These are phyloP conservation scores for Debaryomyces robertsiae DNA, from an alignment of 1,139 yeast genomes.

Conservation along the genomic window DNA sequence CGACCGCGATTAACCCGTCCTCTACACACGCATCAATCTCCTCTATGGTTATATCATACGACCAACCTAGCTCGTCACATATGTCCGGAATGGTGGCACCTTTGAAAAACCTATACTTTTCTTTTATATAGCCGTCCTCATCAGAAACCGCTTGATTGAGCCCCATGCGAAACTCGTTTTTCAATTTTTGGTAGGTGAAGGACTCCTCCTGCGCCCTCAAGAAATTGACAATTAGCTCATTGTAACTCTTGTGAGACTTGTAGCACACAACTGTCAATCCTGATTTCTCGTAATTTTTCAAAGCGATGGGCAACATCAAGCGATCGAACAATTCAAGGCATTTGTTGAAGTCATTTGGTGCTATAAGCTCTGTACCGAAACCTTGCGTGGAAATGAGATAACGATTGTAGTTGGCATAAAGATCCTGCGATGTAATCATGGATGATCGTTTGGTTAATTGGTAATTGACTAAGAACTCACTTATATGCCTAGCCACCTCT, in stretches of 20 bases:
- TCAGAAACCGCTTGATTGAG: conserved; percentile 25
- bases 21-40: conserved; percentile 64
- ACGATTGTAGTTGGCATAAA: conserved; percentile 47
- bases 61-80: conserved; percentile 54
- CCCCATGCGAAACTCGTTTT: conserved; percentile 19
- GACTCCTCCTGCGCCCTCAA: conserved; percentile 27
- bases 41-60: conserved; percentile 67
- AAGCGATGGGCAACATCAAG: conserved; percentile 36
- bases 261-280: conserved; percentile 40
- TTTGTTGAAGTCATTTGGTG: conserved; percentile 34
- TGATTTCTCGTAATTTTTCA: conserved; percentile 35
- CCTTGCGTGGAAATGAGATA: conserved; percentile 41
- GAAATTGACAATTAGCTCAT: conserved; percentile 28
- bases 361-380: conserved; percentile 41
- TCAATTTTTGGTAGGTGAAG: conserved; percentile 30
- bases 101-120: conserved; percentile 27
- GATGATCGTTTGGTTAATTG: conserved; percentile 36
- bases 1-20: conserved; percentile 62
- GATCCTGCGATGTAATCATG: conserved; percentile 46
- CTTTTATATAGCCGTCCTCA: conserved; percentile 25
- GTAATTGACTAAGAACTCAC: conserved; percentile 48
- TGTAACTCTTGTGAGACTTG: conserved; percentile 23
- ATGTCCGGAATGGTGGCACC: conserved; percentile 45
- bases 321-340: conserved; percentile 34
- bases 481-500: conserved; percentile 51